Conservation (phyloP, 2,329 filamentous ascomycete species). For the Ascochyta viciae-villosae region DNA sequence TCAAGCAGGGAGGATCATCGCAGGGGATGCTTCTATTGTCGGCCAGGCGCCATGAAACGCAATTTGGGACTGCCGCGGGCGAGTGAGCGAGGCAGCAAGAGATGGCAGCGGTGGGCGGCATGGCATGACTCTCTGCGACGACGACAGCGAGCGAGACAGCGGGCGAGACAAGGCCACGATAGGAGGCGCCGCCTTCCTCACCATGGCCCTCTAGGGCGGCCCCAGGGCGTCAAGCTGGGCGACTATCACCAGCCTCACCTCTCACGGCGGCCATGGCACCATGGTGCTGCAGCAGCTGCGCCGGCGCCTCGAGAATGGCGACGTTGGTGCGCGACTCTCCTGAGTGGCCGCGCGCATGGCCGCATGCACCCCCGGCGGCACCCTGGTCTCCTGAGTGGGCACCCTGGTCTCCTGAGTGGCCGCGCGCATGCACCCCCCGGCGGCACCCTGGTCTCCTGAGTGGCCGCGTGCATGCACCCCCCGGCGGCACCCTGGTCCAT, state of each 20-base stretch:
- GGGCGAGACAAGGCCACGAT: not conserved
- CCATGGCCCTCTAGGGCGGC: conserved; percentile 2
- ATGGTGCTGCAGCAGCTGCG: conserved; percentile 50
- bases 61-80: conserved; percentile 28
- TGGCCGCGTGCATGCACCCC: conserved; percentile 21
- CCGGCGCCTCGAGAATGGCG: conserved; percentile 29
- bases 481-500: conserved; percentile 24
- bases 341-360: conserved; percentile 4
- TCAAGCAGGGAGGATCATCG: conserved; percentile 44
- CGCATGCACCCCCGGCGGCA: no score
- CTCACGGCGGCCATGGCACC: conserved; percentile 62
- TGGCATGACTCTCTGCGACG: conserved; percentile 1
- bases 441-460: conserved; percentile 28
- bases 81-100: conserved; percentile 22
- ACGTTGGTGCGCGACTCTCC: not conserved
- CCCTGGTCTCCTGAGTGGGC: conserved; percentile 35
- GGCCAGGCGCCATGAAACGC: conserved; percentile 45
- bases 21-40: conserved; percentile 38
- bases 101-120: conserved; percentile 6
- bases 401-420: conserved; percentile 34
- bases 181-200: conserved; percentile 1
- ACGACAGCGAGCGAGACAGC: not conserved
- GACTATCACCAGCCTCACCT: conserved; percentile 19
- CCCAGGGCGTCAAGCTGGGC: conserved; percentile 6
- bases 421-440: conserved; percentile 14